Evolutionary conservation across 1,284 basidiomycete species (phyloP).

Genomic region (Schizophyllum amplum): DNA sequence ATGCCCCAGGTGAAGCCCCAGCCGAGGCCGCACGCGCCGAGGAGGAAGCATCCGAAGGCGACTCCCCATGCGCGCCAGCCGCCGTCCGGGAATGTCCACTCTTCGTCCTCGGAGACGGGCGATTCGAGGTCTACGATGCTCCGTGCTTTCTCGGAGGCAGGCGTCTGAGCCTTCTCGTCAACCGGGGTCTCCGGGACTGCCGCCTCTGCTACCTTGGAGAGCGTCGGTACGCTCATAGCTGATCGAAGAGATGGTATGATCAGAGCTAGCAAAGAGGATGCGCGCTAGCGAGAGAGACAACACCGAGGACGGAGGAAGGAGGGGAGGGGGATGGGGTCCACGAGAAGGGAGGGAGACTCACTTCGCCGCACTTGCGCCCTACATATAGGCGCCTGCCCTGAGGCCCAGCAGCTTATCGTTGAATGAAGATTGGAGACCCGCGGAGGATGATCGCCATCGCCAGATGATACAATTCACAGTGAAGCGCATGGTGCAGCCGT

Average conservation of each 20-base stretch:
- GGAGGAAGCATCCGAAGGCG: slow-evolving; percentile 13
- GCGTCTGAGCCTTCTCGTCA: no score
- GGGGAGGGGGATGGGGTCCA: background rate
- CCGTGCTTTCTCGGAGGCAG: background rate
- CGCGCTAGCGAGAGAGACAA: no score
- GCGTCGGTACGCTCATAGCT: background rate
- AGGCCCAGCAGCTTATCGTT: background rate
- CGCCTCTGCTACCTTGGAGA: background rate
- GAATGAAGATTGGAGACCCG: background rate
- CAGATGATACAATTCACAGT: background rate
- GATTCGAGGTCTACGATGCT: no score
- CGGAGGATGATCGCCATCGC: background rate
- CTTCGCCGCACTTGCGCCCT: background rate
- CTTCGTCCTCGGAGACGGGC: background rate
- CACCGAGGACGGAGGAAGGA: no score
- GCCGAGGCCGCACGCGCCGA: slow-evolving; percentile 12
- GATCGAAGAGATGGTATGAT: background rate
- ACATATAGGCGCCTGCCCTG: background rate
- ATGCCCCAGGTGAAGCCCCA: slow-evolving; percentile 11
- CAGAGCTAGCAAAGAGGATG: no score
- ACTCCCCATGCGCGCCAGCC: slow-evolving; percentile 3
- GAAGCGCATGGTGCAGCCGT: background rate
- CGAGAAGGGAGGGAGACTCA: background rate
- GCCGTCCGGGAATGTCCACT: background rate
- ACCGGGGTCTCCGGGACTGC: background rate